A percentile compares a stretch with the other conserved stretches of the same genome.
Conservation (phyloP, 768 basidiomycete genomes). For the Boletus bicolor region DNA sequence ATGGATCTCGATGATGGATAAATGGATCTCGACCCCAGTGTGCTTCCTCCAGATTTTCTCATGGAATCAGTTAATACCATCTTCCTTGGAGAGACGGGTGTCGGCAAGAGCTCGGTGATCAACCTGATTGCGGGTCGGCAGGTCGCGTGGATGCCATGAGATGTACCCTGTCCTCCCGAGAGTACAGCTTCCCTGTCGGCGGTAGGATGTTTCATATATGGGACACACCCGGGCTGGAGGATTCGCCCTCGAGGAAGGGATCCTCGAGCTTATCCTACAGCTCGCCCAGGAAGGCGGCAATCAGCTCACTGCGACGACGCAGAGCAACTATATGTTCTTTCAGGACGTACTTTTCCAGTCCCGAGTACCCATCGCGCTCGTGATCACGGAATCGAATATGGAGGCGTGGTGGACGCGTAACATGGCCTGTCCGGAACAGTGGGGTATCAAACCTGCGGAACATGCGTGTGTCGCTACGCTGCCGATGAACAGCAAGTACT, state of each 20-base stretch:
- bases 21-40: background rate
- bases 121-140: constrained; percentile 26
- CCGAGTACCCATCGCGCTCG: constrained; percentile 27
- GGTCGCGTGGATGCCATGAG: constrained; percentile 26
- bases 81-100: constrained; percentile 41
- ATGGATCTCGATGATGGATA: constrained; percentile 2
- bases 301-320: constrained; percentile 32
- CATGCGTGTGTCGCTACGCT: constrained; percentile 34
- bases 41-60: background rate
- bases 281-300: constrained; percentile 32
- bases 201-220: constrained; percentile 19
- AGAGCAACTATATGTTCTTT: constrained; percentile 39
- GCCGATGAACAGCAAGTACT: constrained; percentile 17
- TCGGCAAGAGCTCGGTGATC: constrained; percentile 32
- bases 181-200: constrained; percentile 24
- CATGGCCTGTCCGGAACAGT: constrained; percentile 14
- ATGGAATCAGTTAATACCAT: constrained; percentile 34
- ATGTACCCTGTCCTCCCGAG: constrained; percentile 31
- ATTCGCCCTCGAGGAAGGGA: constrained; percentile 20
- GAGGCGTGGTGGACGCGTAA: constrained; percentile 34
- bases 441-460: constrained; percentile 19
- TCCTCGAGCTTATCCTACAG: constrained; percentile 31
- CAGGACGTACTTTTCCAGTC: constrained; percentile 37
- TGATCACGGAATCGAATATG: constrained; percentile 33
- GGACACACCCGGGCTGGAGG: constrained; percentile 34